Base-by-base conservation (phyloP, 192 early-diverging fungal species). In the Diversispora epigaea region DNA sequence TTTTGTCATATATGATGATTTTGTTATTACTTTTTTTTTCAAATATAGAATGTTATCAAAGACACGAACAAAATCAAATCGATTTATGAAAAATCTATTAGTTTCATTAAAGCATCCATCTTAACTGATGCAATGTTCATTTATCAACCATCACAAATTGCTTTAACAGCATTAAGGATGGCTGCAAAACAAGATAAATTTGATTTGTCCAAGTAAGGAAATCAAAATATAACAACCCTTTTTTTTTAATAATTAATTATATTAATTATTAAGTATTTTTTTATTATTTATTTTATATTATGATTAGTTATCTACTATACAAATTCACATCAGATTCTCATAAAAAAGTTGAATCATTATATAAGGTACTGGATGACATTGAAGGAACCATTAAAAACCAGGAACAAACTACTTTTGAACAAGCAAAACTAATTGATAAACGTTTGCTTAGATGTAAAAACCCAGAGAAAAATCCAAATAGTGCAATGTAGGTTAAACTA, bases 141-240 rank as follows among this genome's bases (percentile, higher is more conserved):
- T 45, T 93, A 92, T 77, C 89, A 91, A 76, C 90, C 92, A 45
- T 83, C 91, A 4, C 92, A 93, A 82, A 88, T 92, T 70, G 91
- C 91, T 3, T 63, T 93, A 71, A 89, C 89, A 4, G 84, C 86
- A 15, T 77, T 91, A 76, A 83, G 84, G 78, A 78, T 92, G 65
- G 87, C 92, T 7, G 82, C 86, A 6, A 81, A 79, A 54, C 79
- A 87, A 10, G 82, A 84, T 68, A 81, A 82, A 3, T 80, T 87
- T 45, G 84, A 90, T 43, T 81, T 89, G 75, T 84, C 88, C 67
- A 73, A 70, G 56, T 80, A 84, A 45, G 52, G 32, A 44, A 22
- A 6, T 32, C 52, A 19, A 43, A 52, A 69, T 45, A 19, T 69
- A 55, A 61, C 17, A 65, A 54, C 14, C 41, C 22, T 14, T 52